Evolutionary conservation across 495 filamentous ascomycete genomes (phyloP), one percentile per base, ranked within the genome.

Genomic region (Neurospora sublineolata): DNA sequence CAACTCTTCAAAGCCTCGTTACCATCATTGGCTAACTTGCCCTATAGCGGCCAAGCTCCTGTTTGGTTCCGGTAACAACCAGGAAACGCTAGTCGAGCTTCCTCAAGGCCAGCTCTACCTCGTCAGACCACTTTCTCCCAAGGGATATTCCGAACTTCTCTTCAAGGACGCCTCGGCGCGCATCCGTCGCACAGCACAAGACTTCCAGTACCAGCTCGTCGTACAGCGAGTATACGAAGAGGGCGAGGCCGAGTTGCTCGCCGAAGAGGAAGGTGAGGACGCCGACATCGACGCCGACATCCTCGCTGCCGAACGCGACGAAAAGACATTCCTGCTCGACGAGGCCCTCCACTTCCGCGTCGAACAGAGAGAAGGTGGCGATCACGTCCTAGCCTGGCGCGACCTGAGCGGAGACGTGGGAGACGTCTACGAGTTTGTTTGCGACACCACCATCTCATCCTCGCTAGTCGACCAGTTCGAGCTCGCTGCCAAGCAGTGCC

Each of bases 61-160:
- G 76, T 98, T 99, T 75, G 93, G 97, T 82, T 90, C 88, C 72
- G 52, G 52, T 16, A 94, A 91, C 73, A 97, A 97, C 84, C 85
- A 87, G 75, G 95, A 98, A 79, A 89, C 92, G 27, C 91, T 99
- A 79, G 93, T 97, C 80, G 93, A 97, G 76, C 90, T 99, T 38
- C 88, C 95, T 7, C 92, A 97, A 80, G 95, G 95, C 75, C 93
- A 97, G 82, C 92, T 99, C 38, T 99, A 97, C 79, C 91, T 99
- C 70, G 96, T 99, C 76, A 92, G 95, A 73, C 95, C 95, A 6
- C 86, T 93, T 37, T 99, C 95, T 2, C 92, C 94, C 38, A 99
- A 99, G 81, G 95, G 95, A 72, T 97, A 97, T 76, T 97, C 93
- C 1, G 96, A 99, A 80, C 92, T 97, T 76, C 97, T 99, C 81